A percentile compares a stretch with the other conserved stretches of the same genome.
Evolutionary conservation across 2,329 filamentous ascomycete genomes (phyloP).

Genomic region (Aplosporella prunicola): DNA sequence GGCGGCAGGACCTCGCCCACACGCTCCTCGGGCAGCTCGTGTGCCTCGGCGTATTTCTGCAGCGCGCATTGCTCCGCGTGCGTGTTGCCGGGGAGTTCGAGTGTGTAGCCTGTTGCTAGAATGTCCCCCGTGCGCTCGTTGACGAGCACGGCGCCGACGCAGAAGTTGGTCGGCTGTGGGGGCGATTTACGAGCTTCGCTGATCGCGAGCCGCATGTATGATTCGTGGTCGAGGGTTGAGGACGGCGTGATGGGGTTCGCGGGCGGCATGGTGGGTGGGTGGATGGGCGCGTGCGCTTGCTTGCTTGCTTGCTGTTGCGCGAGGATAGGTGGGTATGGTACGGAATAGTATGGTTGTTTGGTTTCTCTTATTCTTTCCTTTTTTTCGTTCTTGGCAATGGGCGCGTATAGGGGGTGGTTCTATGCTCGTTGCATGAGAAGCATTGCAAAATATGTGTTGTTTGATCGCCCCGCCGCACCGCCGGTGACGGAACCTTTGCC

Average conservation of each 20-base stretch:
- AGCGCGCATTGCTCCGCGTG: conserved; percentile 94
- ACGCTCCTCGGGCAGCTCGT: conserved; percentile 40
- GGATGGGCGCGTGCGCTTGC: too few relatives aligned
- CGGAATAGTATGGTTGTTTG: too few relatives aligned
- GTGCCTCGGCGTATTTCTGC: conserved; percentile 50
- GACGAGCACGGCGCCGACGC: conserved; percentile 85
- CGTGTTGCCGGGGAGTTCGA: conserved; percentile 86
- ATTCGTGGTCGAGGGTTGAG: conserved; percentile 21
- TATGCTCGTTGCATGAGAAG: too few relatives aligned
- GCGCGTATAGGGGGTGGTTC: too few relatives aligned
- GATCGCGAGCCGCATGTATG: conserved; percentile 63
- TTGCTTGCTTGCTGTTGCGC: too few relatives aligned
- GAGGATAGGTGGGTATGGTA: too few relatives aligned
- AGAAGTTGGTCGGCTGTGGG: conserved; percentile 82
- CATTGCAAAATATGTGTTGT: too few relatives aligned
- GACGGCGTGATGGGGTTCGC: conserved; percentile 3
- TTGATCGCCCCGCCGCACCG: too few relatives aligned
- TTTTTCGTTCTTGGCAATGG: too few relatives aligned
- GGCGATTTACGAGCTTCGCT: conserved; percentile 69
- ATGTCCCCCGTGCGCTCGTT: conserved; percentile 48
- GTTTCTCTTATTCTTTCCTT: too few relatives aligned
- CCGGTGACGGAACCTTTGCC: too few relatives aligned
- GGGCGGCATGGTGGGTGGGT: too few relatives aligned
- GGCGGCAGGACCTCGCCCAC: conserved; percentile 45
- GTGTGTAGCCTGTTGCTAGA: conserved; percentile 76